Conservation (phyloP, 208 protist species). For the Acanthamoeba triangularis region DNA sequence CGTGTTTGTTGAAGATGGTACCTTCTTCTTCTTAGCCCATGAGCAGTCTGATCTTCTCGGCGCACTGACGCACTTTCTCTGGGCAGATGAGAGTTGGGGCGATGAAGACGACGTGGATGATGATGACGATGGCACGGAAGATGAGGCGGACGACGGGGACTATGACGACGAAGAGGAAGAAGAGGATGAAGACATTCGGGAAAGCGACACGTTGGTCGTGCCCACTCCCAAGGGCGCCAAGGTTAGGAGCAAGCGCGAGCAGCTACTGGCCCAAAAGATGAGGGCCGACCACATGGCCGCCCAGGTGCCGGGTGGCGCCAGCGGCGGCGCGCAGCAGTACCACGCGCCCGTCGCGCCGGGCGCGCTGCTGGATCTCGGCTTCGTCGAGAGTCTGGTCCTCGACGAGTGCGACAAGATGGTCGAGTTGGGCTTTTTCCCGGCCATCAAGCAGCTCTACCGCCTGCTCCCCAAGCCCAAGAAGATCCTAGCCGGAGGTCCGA, state of each 20-base stretch:
- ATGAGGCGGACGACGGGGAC: conserved; percentile 53
- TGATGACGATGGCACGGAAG: not conserved
- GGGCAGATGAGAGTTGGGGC: not conserved
- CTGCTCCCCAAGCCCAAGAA: conserved; percentile 70
- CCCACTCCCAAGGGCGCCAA: not conserved
- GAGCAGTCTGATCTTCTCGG: not conserved
- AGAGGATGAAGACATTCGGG: not conserved
- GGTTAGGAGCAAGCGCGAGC: not conserved
- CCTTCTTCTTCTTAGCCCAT: not conserved
- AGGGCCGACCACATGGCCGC: not conserved
- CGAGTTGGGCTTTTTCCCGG: conserved; percentile 76
- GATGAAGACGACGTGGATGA: not conserved
- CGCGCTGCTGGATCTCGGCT: conserved; percentile 44
- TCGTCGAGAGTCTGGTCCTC: conserved; percentile 61
- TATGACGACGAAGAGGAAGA: not conserved
- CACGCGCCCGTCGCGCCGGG: not conserved
- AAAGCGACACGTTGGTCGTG: not conserved
- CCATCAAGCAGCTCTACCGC: conserved; percentile 53
- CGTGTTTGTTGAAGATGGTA: not conserved
- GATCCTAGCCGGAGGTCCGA: not conserved
- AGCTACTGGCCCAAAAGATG: not conserved
- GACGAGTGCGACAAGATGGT: conserved; percentile 79
- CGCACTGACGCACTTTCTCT: not conserved
- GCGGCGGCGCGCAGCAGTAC: not conserved
- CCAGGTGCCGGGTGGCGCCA: not conserved